A percentile compares a stretch with the other conserved stretches of the same genome.
These are phyloP conservation scores for Nannochloropsis gaditana DNA, from an alignment of 108 stramenopile genomes.

Conservation along the genomic window DNA sequence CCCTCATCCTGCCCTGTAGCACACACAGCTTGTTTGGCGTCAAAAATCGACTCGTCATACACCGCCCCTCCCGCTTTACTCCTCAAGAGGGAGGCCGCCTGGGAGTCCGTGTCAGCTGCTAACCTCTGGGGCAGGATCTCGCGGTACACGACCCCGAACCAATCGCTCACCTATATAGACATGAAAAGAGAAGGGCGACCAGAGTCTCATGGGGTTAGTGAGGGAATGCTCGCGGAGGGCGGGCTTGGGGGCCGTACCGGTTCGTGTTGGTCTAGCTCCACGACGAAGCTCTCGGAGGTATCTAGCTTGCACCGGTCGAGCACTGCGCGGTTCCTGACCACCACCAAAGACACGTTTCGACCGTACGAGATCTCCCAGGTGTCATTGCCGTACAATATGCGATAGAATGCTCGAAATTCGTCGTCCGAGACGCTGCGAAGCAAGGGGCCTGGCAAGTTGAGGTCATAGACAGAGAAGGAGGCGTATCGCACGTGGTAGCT, in stretches of 20 bases:
- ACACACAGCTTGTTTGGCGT: constrained; percentile 10
- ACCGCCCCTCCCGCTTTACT: background rate
- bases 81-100: background rate
- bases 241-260: background rate
- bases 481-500: constrained; percentile 17
- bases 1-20: background rate
- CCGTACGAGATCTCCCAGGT: background rate
- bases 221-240: no score
- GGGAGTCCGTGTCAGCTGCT: background rate
- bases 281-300: background rate
- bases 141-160: background rate
- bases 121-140: background rate
- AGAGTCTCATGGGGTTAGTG: background rate
- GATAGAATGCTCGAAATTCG: background rate
- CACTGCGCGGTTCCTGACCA: background rate
- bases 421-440: constrained; percentile 16
- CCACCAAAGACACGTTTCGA: background rate
- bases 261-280: constrained; percentile 13
- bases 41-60: constrained; percentile 18
- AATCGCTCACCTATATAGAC: background rate
- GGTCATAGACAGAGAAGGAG: constrained; percentile 9
- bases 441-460: background rate
- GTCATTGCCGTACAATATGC: background rate
- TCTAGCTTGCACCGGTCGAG: background rate
- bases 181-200: background rate